A percentile compares a stretch with the other conserved stretches of the same genome.
Conservation (phyloP, 371 early-diverging fungal species). For the Mucor indicus region DNA sequence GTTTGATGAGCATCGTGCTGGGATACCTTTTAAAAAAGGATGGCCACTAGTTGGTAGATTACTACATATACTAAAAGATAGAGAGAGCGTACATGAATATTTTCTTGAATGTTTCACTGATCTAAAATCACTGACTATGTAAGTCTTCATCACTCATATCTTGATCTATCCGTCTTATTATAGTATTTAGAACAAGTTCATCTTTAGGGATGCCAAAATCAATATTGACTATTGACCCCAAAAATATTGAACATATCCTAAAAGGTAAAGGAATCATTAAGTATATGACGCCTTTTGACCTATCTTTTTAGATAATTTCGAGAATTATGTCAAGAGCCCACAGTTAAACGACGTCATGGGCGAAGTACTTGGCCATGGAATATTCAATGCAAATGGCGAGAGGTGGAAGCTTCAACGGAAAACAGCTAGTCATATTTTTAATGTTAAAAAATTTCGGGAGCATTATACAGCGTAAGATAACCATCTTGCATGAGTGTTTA, state of each 20-base stretch:
- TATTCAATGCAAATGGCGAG: slow-evolving; percentile 44
- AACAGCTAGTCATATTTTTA: slow-evolving; percentile 47
- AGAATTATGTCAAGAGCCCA: slow-evolving; percentile 45
- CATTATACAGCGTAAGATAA: slow-evolving; percentile 37
- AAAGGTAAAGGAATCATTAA: slow-evolving; percentile 8
- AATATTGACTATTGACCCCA: slow-evolving; percentile 15
- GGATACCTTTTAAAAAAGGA: slow-evolving; percentile 12
- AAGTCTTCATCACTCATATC: too few species aligned
- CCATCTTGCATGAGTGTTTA: not conserved
- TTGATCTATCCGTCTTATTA: too few species aligned
- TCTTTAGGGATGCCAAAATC: slow-evolving; percentile 12
- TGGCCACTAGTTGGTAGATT: slow-evolving; percentile 25
- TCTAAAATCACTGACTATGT: too few species aligned
- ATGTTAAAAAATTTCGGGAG: slow-evolving; percentile 48
- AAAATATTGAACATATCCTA: slow-evolving; percentile 18
- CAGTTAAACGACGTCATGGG: slow-evolving; percentile 20
- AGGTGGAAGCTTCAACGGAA: slow-evolving; percentile 36
- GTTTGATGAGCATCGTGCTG: slow-evolving; percentile 18
- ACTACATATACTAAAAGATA: too few species aligned
- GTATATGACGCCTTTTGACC: not conserved
- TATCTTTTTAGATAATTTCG: slow-evolving; percentile 35
- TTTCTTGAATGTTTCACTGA: too few species aligned
- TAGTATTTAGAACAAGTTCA: slow-evolving; percentile 12
- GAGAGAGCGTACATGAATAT: too few species aligned
- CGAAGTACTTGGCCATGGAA: slow-evolving; percentile 40